Base-by-base conservation (phyloP, 108 stramenopile genomes). In the Bacterosira constricta region DNA sequence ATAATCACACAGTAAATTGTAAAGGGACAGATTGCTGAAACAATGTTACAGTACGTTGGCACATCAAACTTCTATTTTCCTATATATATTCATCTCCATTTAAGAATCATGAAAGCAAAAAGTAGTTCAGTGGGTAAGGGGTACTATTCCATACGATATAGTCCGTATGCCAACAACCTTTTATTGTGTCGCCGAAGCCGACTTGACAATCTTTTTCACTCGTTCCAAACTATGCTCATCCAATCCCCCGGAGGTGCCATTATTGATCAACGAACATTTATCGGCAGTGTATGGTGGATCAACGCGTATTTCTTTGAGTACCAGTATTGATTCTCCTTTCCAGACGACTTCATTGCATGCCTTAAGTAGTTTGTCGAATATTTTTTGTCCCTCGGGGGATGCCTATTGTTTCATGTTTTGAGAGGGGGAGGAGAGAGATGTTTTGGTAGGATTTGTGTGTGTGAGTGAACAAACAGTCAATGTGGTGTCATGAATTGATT, bases 181-280 rank as follows among this genome's bases (percentile, higher is more conserved):
- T 26, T 17, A 21, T 42, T 9, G 46, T 23, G 18, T 32, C 13
- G 25, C 34, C 35, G 51, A 54, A 38, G 23, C 34, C 63, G 39
- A 79, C 30, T n/a, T n/a, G n/a, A 93, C 88, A 75, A 93, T 93
- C 72, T 89, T 93, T 69, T 89, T 84, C 35, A 93, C 88, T 17
- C 92, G 77, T 26, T 93, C 90, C 74, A 93, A 66, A 63, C 92
- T 89, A 50, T 86, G 84, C 49, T 83, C 78, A 49, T 72, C 86
- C 38, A 76, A 79, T 29, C 83, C 73, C n/a, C 41, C 55, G 4
- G 32, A 31, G 1, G 32, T 32, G 18, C 35, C 55, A n/a, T 32
- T 32, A 18, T 36, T n/a, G 8, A 94, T 46, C 27, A 88, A 75
- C 46, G 72, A 78, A 65, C 93, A 94, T 54, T 88, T 75, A 4